A percentile compares a stretch with the other conserved stretches of the same genome.
Conservation (phyloP, 495 filamentous ascomycete species). For the Penicillium desertorum region DNA sequence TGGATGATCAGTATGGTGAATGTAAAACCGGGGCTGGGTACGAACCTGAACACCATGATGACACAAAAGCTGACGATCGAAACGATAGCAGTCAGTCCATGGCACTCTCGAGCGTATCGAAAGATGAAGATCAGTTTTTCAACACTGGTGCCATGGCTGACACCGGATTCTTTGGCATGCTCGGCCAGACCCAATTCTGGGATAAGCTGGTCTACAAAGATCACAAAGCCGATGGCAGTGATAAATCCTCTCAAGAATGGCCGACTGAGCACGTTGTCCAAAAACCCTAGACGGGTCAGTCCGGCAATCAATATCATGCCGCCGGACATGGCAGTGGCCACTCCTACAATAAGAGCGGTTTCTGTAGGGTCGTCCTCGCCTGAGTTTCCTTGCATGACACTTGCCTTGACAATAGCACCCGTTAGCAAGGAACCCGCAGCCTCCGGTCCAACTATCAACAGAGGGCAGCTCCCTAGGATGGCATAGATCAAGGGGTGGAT, state of each 20-base stretch:
- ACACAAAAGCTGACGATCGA: conserved; percentile 77
- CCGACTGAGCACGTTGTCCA: conserved; percentile 90
- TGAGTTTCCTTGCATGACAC: conserved; percentile 65
- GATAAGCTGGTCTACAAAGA: conserved; percentile 90
- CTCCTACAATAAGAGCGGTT: conserved; percentile 82
- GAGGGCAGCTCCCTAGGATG: conserved; percentile 82
- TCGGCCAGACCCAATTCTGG: conserved; percentile 80
- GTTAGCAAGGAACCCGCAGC: conserved; percentile 89
- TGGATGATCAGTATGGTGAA: conserved; percentile 13
- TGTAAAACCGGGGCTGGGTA: conserved; percentile 3
- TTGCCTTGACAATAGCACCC: conserved; percentile 78
- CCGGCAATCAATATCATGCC: conserved; percentile 84
- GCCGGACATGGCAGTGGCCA: conserved; percentile 83
- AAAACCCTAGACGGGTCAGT: conserved; percentile 79
- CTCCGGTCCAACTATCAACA: conserved; percentile 94
- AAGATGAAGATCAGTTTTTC: conserved; percentile 81
- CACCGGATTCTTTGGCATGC: conserved; percentile 54
- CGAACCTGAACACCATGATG: conserved; percentile 81
- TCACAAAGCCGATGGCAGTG: conserved; percentile 92
- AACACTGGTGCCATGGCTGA: conserved; percentile 79
- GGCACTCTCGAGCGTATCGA: conserved; percentile 60
- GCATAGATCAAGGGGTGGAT: conserved; percentile 90
- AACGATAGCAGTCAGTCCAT: conserved; percentile 71
- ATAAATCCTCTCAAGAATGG: conserved; percentile 96
- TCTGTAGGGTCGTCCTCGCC: conserved; percentile 66